Evolutionary conservation across 441 rosid genomes (phyloP).

Genomic region (Populus trichocarpa): DNA sequence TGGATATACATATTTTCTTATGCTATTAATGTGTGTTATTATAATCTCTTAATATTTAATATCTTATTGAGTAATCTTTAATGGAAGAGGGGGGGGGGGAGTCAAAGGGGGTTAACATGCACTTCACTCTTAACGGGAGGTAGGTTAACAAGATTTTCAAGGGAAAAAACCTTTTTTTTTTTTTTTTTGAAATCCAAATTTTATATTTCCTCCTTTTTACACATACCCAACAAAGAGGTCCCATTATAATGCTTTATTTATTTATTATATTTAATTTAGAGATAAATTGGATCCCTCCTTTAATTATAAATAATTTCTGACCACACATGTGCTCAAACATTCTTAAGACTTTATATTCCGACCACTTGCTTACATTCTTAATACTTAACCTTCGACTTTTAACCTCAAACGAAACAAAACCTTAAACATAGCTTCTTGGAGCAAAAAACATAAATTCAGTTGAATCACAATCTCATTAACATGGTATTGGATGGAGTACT

Average conservation of each 20-base stretch:
- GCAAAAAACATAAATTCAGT: background rate
- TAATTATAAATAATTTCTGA: too few species aligned
- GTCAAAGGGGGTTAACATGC: background rate
- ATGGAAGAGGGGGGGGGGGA: background rate
- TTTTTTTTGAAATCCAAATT: background rate
- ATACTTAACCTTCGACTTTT: background rate
- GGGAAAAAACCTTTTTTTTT: background rate
- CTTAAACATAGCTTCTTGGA: background rate
- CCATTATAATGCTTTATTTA: background rate
- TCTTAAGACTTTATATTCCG: background rate
- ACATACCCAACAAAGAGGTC: background rate
- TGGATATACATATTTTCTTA: constrained; percentile 16
- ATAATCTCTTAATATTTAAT: background rate
- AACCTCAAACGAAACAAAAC: background rate
- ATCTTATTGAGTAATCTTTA: background rate
- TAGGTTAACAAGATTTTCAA: background rate
- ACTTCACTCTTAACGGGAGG: background rate
- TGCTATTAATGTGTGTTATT: background rate
- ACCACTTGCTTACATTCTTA: background rate
- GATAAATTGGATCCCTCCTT: background rate
- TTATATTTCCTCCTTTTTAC: background rate
- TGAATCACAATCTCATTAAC: background rate
- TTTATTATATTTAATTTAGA: too few species aligned
- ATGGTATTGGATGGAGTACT: background rate
- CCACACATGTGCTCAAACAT: background rate